Conservation (phyloP, 495 filamentous ascomycete species). For the Talaromyces nanjingensis region DNA sequence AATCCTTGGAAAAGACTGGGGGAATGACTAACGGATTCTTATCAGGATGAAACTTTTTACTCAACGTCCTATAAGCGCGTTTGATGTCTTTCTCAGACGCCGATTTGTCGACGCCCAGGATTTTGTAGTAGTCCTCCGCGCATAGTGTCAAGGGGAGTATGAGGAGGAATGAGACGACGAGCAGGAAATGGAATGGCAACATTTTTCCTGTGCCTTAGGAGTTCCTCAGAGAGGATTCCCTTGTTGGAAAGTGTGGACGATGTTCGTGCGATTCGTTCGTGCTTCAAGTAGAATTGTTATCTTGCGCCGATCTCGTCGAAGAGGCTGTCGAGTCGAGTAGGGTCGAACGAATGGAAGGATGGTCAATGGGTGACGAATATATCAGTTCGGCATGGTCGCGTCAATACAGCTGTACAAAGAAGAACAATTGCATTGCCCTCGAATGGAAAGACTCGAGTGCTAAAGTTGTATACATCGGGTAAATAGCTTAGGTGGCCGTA, state of each 20-base stretch:
- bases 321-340: too few species aligned
- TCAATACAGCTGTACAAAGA: background rate
- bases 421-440: background rate
- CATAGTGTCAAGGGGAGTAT: constrained; percentile 47
- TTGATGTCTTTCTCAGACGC: constrained; percentile 91
- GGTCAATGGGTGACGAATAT: background rate
- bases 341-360: background rate
- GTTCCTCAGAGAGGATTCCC: background rate
- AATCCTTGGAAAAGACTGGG: too few species aligned
- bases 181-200: constrained; percentile 16
- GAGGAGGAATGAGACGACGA: constrained; percentile 24
- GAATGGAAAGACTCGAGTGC: background rate
- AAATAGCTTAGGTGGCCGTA: constrained; percentile 9
- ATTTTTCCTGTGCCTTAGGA: constrained; percentile 12
- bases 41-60: constrained; percentile 95
- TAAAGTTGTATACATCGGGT: background rate
- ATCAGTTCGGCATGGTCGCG: background rate
- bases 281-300: background rate
- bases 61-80: constrained; percentile 84
- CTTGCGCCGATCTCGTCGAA: background rate
- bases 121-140: constrained; percentile 89
- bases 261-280: background rate
- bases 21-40: constrained; percentile 98
- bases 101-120: constrained; percentile 72
- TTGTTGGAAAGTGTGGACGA: background rate